Conservation (phyloP, 1,139 yeast genomes). For the Blastobotrys capitulatus region DNA sequence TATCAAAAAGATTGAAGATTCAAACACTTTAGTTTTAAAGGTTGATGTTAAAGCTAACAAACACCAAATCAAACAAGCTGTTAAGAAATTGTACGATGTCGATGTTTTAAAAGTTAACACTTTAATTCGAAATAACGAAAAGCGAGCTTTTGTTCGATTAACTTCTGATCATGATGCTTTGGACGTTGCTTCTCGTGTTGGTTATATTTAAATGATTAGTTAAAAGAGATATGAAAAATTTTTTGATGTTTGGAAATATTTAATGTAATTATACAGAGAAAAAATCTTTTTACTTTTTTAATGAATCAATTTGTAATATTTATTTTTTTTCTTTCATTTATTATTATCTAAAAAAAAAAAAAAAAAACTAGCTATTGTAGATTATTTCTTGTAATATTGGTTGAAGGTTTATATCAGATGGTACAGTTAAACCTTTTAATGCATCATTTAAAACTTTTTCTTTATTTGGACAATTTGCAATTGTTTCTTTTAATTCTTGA, state of each 20-base stretch:
- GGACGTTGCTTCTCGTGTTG: constrained; percentile 99
- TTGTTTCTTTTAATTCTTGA: constrained; percentile 22
- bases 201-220: constrained; percentile 66
- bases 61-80: constrained; percentile 97
- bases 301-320: too few species aligned
- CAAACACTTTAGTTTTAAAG: constrained; percentile 98
- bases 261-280: constrained; percentile 6
- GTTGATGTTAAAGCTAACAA: constrained; percentile 97
- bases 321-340: background rate
- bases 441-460: constrained; percentile 24
- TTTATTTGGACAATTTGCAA: constrained; percentile 14
- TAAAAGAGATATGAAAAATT: background rate
- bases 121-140: constrained; percentile 95
- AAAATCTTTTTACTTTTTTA: background rate
- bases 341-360: background rate
- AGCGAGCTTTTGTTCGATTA: constrained; percentile 99
- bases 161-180: constrained; percentile 99
- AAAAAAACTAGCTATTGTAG: background rate
- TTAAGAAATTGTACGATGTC: constrained; percentile 96
- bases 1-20: constrained; percentile 99
- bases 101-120: constrained; percentile 94
- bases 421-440: constrained; percentile 23
- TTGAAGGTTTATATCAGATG: constrained; percentile 25
- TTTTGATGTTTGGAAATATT: too few species aligned
- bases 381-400: constrained; percentile 25